phyloP scores from a whole-genome alignment of 805 yeast genomes.

The Candida pseudofarinosa region DNA sequence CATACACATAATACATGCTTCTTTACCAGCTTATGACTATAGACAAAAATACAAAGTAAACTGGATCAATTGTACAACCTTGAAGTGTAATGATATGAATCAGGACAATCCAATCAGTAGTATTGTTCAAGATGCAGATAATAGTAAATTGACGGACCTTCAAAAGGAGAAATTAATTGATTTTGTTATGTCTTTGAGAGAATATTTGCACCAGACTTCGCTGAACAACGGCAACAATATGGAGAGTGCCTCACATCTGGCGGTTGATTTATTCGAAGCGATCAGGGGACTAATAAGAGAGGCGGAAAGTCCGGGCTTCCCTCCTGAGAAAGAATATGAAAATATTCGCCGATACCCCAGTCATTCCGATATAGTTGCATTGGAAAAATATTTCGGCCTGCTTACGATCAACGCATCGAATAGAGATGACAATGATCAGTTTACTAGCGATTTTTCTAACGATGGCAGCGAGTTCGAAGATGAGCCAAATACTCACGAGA shows the following conservation, averaged over 20 bases:
- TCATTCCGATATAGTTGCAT: not conserved
- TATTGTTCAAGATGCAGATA: not conserved
- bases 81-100: too few species aligned
- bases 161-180: not conserved
- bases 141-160: not conserved
- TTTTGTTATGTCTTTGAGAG: not conserved
- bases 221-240: not conserved
- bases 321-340: too few species aligned
- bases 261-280: not conserved
- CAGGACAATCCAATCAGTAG: not conserved
- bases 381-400: too few species aligned
- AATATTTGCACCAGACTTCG: not conserved
- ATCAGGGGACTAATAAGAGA: not conserved
- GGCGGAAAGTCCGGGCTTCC: not conserved
- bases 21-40: too few species aligned
- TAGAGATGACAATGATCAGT: not conserved
- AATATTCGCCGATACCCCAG: not conserved
- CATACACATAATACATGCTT: too few species aligned
- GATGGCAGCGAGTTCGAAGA: conserved; percentile 13
- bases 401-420: too few species aligned
- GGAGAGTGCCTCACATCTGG: not conserved
- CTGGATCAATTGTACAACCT: too few species aligned
- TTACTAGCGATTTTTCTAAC: not conserved
- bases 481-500: not conserved
- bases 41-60: too few species aligned